Evolutionary conservation across 2,329 filamentous ascomycete species (phyloP), one percentile per base, ranked within the genome.

Genomic region (Phialocephala sp.): DNA sequence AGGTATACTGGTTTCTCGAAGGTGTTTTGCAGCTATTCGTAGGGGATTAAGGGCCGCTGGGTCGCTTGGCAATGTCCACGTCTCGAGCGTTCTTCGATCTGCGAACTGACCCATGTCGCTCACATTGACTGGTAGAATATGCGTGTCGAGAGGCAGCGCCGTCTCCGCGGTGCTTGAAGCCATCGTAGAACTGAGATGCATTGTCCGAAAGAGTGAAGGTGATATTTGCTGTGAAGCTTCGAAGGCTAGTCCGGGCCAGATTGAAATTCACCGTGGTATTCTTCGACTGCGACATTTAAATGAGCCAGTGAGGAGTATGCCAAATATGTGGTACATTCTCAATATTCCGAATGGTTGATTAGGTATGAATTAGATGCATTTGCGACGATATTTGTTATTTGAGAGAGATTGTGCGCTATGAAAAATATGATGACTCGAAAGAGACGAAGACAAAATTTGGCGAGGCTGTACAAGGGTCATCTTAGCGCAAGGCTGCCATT

Each of bases 1-100:
- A 4, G 95, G 95, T 41, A 81, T 77, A 3, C 55, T 69, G 32
- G 64, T 69, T 39, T 59, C 62, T 56, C 68, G 68, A 18, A 77
- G 66, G 20, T 72, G 67, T n/a, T 60, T 43, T 18, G 74, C 75
- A 43, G 75, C 75, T 66, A 73, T 65, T 54, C 66, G 63, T 11
- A 77, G 63, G 27, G 70, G 65, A 24, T 66, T 32, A 5, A 72
- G 64, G 14, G 47, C 55, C 22, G 60, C n/a, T 2, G 37, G 20
- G 37, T 70, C 63, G 2, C 15, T 54, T 32, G 71, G 71, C 5
- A 75, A 50, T 55, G 69, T 66, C 74, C 73, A 76, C 6, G 67
- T 71, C 52, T 76, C 70, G 20, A 76, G 68, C 0, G 72, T 71
- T 20, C 66, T 55, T 27, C 4, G 22, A 47, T 74, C 66, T 52